Conservation (phyloP, 345 rosid genomes). For the Salix udensis region DNA sequence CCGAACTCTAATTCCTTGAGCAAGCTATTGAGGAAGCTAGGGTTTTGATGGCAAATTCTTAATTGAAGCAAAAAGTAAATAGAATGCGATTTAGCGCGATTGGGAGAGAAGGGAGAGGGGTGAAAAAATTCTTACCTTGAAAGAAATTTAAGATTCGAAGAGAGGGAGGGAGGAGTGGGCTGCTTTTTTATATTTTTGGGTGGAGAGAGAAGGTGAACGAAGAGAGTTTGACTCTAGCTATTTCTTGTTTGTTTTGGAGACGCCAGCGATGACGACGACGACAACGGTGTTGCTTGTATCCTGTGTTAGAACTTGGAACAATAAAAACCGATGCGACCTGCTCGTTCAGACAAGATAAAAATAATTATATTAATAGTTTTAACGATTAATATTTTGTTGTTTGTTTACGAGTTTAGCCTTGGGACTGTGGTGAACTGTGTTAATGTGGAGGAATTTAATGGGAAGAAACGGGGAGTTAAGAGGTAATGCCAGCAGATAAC, state of each 20-base stretch:
- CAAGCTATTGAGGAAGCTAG: conserved; percentile 28
- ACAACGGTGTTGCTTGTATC: conserved; percentile 16
- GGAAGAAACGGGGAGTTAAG: neutral
- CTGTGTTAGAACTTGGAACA: conserved; percentile 12
- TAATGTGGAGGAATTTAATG: neutral
- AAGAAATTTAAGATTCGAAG: conserved; percentile 29
- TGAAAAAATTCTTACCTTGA: conserved; percentile 19
- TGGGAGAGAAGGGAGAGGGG: neutral
- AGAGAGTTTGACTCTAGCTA: conserved; percentile 36
- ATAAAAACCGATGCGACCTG: conserved; percentile 13
- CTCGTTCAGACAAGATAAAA: neutral
- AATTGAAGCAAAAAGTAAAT: conserved; percentile 7
- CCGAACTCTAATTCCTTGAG: conserved; percentile 1
- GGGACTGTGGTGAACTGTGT: neutral
- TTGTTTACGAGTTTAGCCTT: neutral
- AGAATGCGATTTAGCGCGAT: neutral
- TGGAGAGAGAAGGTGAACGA: neutral
- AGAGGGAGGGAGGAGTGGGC: conserved; percentile 8
- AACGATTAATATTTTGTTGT: neutral
- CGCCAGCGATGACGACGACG: conserved; percentile 30
- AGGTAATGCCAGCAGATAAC: neutral
- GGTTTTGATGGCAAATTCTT: conserved; percentile 52
- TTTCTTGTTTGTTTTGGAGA: conserved; percentile 37
- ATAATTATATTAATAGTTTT: neutral
- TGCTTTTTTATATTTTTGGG: neutral